Evolutionary conservation across 2,329 filamentous ascomycete genomes (phyloP).

Genomic region (Colletotrichum euphorbiae): DNA sequence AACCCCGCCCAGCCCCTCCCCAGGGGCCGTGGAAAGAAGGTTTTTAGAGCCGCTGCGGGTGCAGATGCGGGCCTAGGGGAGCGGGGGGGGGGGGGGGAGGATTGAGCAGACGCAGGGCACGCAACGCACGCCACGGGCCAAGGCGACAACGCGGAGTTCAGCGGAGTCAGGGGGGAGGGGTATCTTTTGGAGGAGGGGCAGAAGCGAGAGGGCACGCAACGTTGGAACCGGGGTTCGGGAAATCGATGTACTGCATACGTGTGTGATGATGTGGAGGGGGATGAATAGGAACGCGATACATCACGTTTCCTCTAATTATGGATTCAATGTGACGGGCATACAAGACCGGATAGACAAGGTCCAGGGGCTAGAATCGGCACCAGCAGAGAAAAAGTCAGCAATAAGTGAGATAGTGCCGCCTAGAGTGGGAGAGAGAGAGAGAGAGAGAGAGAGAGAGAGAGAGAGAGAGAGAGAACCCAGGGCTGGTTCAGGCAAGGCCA

Average conservation of each 20-base stretch:
- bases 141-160: conserved; percentile 15
- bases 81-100: no score
- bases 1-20: background rate
- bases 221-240: background rate
- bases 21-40: conserved; percentile 28
- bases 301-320: no score
- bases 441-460: background rate
- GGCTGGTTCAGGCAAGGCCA: conserved; percentile 9
- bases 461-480: background rate
- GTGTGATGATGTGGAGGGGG: conserved; percentile 1
- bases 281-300: background rate
- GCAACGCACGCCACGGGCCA: conserved; percentile 12
- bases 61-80: conserved; percentile 10
- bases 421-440: no score
- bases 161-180: background rate
- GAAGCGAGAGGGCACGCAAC: background rate
- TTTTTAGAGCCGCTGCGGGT: conserved; percentile 34
- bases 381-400: background rate
- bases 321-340: no score
- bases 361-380: no score
- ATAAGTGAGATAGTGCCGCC: no score
- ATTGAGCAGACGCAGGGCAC: conserved; percentile 7
- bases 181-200: background rate
- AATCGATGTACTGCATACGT: background rate
- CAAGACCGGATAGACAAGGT: no score